These are phyloP conservation scores for Rhytidiadelphus loreus DNA, from an alignment of 225 moss, liverwort and hornwort genomes.

Conservation along the genomic window DNA sequence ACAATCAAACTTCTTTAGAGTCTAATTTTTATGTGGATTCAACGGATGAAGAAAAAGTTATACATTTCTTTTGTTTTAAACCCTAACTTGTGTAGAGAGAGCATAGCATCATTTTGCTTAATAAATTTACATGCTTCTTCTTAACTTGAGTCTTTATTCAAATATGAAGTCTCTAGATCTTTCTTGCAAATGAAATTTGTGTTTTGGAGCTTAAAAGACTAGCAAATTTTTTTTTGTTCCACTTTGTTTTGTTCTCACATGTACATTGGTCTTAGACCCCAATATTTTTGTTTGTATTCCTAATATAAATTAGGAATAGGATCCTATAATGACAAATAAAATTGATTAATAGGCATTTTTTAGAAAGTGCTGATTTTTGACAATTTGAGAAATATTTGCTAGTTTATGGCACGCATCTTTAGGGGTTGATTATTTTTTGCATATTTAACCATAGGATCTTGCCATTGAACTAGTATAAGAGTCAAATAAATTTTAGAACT, in stretches of 20 bases:
- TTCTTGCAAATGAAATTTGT: not conserved
- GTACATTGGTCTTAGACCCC: not conserved
- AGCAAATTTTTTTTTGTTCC: not conserved
- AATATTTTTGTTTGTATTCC: not conserved
- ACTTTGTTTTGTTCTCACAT: not conserved
- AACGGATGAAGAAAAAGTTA: too few species aligned
- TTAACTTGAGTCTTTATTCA: not conserved
- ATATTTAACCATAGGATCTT: too few species aligned
- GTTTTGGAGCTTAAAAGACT: accelerated
- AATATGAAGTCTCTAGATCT: not conserved
- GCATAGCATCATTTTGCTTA: not conserved
- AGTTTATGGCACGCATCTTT: too few species aligned
- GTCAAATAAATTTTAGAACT: too few species aligned
- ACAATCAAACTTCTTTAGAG: not conserved
- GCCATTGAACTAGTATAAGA: too few species aligned
- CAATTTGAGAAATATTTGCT: too few species aligned
- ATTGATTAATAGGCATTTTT: too few species aligned
- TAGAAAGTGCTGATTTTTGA: too few species aligned
- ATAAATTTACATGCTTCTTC: not conserved
- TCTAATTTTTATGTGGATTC: not conserved
- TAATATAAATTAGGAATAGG: not conserved
- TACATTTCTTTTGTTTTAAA: not conserved
- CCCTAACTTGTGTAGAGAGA: not conserved
- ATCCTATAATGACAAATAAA: not conserved
- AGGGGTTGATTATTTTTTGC: too few species aligned